Base-by-base conservation (phyloP, 345 rosid species). In the Brassica cretica region DNA sequence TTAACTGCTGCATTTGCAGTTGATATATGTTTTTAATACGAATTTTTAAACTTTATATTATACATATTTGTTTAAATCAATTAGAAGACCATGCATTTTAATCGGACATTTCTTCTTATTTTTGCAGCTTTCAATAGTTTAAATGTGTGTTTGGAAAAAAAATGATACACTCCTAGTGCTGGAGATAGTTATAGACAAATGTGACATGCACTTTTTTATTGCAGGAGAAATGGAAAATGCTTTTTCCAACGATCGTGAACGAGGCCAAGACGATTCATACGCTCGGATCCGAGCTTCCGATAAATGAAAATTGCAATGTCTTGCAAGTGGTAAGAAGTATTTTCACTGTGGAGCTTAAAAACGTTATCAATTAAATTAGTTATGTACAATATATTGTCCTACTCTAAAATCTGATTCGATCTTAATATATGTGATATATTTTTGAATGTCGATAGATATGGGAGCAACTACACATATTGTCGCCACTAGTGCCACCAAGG, bases 401-500 rank as follows among this genome's bases (percentile, higher is more conserved):
- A 51, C 16, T n/a, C 8, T 51, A 51, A 51, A n/a, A 24, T 46
- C 24, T 68, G 21, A 49, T 68, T 25, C 5, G 24, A 49, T 66
- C 39, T 49, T 46, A 15, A 49, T 27, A 49, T 68, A 27, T 68
- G 11, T 46, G 15, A 35, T 49, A 25, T 33, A 8, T 62, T 27
- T 16, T 18, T 15, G 5, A 29, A 70, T 46, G 60, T 73, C 77
- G 76, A 77, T 66, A 93, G 98, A 82, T 93, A 84, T 66, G 81
- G 65, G 88, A 71, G 64, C 77, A 83, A 62, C 81, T 90, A 84
- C 97, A 91, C 19, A 88, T 89, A 25, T 85, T 88, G 25, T 93
- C 98, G 2, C 97, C 95, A 0, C 37, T 90, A 49, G 98, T 93
- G 72, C 81, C 97, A 27, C 66, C 87, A 32, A 81, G 98, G 24